A percentile compares a stretch with the other conserved stretches of the same genome.
Conservation (phyloP, 305 asterid genomes). For the Withania somnifera region DNA sequence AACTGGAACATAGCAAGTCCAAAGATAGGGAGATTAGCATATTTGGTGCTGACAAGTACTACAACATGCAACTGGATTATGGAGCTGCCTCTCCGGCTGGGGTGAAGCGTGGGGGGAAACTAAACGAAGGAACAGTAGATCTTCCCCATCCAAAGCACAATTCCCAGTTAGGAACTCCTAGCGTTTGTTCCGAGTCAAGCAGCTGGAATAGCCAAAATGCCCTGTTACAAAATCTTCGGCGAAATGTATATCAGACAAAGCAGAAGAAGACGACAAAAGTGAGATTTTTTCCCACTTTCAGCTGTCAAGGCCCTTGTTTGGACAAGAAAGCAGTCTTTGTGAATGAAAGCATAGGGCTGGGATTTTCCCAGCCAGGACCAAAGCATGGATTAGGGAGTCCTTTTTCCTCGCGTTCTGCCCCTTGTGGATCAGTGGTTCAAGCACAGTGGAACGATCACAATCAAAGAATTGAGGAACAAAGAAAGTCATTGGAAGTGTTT, state of each 20-base stretch:
- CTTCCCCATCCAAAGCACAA: slow-evolving; percentile 4
- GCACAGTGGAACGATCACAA: slow-evolving; percentile 31
- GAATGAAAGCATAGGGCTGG: slow-evolving; percentile 9
- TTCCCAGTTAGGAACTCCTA: slow-evolving; percentile 22
- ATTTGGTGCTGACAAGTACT: slow-evolving; percentile 74
- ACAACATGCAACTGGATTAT: slow-evolving; percentile 52
- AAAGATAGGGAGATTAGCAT: slow-evolving; percentile 53
- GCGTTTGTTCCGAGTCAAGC: slow-evolving; percentile 36
- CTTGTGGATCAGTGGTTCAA: slow-evolving; percentile 24
- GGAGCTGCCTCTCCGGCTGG: slow-evolving; percentile 1
- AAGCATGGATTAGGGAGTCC: background rate
- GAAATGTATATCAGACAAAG: slow-evolving; percentile 16
- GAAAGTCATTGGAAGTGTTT: slow-evolving; percentile 66
- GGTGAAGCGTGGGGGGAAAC: background rate
- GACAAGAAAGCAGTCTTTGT: slow-evolving; percentile 31
- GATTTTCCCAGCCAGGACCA: slow-evolving; percentile 13
- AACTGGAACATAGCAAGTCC: slow-evolving; percentile 13
- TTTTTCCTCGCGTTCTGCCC: background rate
- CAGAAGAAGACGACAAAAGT: slow-evolving; percentile 28
- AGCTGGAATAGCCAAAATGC: slow-evolving; percentile 46
- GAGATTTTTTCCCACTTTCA: slow-evolving; percentile 32
- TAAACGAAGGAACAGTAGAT: slow-evolving; percentile 1
- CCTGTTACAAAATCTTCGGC: slow-evolving; percentile 11
- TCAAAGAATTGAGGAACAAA: slow-evolving; percentile 21
- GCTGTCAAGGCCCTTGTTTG: slow-evolving; percentile 52